Base-by-base conservation (phyloP, 2,329 filamentous ascomycete genomes). In the Atkinsonella hypoxylon region DNA sequence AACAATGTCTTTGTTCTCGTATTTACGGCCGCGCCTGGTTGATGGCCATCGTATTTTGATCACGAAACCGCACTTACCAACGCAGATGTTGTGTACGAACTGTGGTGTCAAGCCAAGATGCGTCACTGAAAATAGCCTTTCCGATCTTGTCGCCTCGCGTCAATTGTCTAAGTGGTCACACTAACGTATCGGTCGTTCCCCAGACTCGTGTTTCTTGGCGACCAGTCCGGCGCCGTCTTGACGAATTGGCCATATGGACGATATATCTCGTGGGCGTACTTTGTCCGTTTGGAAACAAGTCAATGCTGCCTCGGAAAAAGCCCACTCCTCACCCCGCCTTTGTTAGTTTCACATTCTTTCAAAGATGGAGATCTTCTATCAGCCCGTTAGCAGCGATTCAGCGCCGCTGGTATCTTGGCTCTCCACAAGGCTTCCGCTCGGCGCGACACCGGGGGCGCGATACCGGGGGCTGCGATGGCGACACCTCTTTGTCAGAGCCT, bases 321-420 rank as follows among this genome's bases (percentile, higher is more conserved):
- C 18, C 3, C 20, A 17, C 17, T 17, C 26, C 17, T 4, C 22
- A 30, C 42, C n/a, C 47, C 30, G 31, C 31, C 48, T 50, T 50
- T 50, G 48, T 50, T 45, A 43, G 41, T 45, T 50, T 40, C 41
- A 31, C 22, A 18, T 36, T 36, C 40, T 43, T 44, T 36, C 11
- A 15, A n/a, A n/a, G n/a, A n/a, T n/a, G n/a, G n/a, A n/a, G n/a
- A n/a, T n/a, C n/a, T n/a, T n/a, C n/a, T n/a, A 22, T 10, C 22
- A 42, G 6, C n/a, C 17, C 13, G 3, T 31, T 13, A 31, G 26
- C 17, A 22, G 47, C 39, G 26, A 36, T 26, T 34, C 38, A 26
- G 26, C 39, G 47, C 17, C 22, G 10, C 30, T 12, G 2, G 38
- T 38, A 44, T 49, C 17, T 38, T 43, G 30, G 18, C 11, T n/a